A percentile compares a stretch with the other conserved stretches of the same genome.
These are phyloP conservation scores for Mycena floridula DNA, from an alignment of 768 basidiomycete species.

Conservation along the genomic window DNA sequence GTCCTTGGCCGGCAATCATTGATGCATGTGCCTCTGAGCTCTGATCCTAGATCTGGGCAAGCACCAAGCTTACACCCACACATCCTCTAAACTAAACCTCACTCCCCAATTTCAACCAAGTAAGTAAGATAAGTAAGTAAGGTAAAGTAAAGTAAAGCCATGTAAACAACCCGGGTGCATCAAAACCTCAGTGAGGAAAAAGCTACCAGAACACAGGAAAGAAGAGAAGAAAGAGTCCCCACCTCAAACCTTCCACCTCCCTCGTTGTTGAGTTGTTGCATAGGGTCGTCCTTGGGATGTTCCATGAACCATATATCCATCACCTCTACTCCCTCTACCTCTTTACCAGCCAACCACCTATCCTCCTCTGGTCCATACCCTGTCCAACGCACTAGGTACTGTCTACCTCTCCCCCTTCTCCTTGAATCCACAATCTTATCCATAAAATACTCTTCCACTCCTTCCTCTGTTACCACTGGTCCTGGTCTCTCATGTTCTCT, in stretches of 20 bases:
- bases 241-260: no score
- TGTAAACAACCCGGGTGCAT: no score
- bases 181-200: neutral
- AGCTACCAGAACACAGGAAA: neutral
- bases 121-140: no score
- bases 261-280: neutral
- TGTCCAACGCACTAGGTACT: constrained; percentile 19
- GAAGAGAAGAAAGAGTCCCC: neutral
- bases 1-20: no score
- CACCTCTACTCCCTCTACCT: neutral
- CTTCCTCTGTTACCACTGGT: constrained; percentile 14
- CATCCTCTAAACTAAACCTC: no score
- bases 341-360: neutral
- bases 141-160: no score
- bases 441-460: constrained; percentile 16
- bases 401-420: constrained; percentile 13
- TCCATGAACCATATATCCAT: neutral
- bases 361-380: neutral
- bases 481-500: constrained; percentile 13
- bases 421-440: constrained; percentile 22
- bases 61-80: no score
- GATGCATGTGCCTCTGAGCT: no score
- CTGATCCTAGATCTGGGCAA: no score
- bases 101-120: no score
- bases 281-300: neutral